A percentile compares a stretch with the other conserved stretches of the same genome.
Conservation (phyloP, 371 early-diverging fungal species). For the Lichtheimia ramosa region DNA sequence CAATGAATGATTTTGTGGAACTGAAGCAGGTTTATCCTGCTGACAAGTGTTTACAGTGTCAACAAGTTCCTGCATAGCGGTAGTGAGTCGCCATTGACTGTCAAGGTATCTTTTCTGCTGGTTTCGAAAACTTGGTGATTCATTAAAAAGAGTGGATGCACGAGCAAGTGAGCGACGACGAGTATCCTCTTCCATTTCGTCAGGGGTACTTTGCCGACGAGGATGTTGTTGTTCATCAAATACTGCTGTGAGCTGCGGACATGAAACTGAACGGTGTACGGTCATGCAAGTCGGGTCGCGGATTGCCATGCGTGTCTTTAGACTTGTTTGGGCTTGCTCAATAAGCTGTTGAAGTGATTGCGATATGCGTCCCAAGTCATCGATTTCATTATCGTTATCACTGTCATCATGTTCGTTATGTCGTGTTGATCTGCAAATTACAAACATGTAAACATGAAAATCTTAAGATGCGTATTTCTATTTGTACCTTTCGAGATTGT, state of each 20-base stretch:
- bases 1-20: neutral
- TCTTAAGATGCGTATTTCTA: neutral
- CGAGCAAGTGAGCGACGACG: neutral
- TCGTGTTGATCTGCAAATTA: neutral
- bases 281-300: conserved; percentile 12
- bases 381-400: neutral
- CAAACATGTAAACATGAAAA: no score
- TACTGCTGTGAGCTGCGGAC: conserved; percentile 6
- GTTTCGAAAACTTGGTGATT: neutral
- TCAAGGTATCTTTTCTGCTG: conserved; percentile 7
- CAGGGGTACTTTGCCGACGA: neutral
- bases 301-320: conserved; percentile 7
- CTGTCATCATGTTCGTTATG: neutral
- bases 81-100: conserved; percentile 4
- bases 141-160: neutral
- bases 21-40: neutral
- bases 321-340: conserved; percentile 14
- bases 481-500: conserved; percentile 1
- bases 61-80: conserved; percentile 8
- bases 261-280: conserved; percentile 10
- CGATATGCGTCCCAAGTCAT: conserved; percentile 1
- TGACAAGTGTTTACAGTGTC: neutral
- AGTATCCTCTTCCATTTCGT: neutral
- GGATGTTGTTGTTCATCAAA: conserved; percentile 5
- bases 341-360: conserved; percentile 9